Evolutionary conservation across 768 basidiomycete species (phyloP), one percentile per base, ranked within the genome.

Genomic region (Tulasnella sp.): DNA sequence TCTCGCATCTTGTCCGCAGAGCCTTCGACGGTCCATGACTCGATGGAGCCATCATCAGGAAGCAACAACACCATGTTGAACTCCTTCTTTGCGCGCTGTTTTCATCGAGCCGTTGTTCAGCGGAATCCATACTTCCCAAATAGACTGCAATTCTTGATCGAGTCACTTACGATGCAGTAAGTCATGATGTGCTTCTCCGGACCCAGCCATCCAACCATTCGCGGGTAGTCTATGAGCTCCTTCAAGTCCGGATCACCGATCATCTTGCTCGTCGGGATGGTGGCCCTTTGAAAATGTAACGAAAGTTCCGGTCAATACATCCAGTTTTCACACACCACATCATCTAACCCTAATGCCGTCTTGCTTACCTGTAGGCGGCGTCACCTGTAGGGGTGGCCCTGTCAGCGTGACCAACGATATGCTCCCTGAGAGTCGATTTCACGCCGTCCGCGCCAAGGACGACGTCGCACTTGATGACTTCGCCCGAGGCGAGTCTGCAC

Each of bases 331-430:
- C n/a, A n/a, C n/a, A n/a, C n/a, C n/a, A n/a, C n/a, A n/a, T n/a
- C n/a, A n/a, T n/a, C n/a, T n/a, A n/a, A n/a, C n/a, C n/a, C n/a
- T n/a, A 38, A 30, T 19, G 4, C 29, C 45, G n/a, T n/a, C n/a
- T n/a, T n/a, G n/a, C 53, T 25, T 25, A 61, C 60, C 62, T 75
- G 64, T 82, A 84, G 0, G 80, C 83, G 0, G 80, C 78, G 63
- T 85, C 81, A 0, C 82, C 84, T 0, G 84, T 84, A 3, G 79
- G 73, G 8, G 64, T 62, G 0, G 74, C 74, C 0, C 77, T 72
- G 31, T 73, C 72, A 44, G 75, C 72, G 0, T 69, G 69, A 0
- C 74, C 74, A 0, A 79, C 75, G n/a, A 82, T 74, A 31, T 78
- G 73, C 30, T 76, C 70, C 1, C 77, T 76, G 0, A 80, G 63